Evolutionary conservation across 2,329 filamentous ascomycete species (phyloP).

Genomic region (Aspergillus floridensis): DNA sequence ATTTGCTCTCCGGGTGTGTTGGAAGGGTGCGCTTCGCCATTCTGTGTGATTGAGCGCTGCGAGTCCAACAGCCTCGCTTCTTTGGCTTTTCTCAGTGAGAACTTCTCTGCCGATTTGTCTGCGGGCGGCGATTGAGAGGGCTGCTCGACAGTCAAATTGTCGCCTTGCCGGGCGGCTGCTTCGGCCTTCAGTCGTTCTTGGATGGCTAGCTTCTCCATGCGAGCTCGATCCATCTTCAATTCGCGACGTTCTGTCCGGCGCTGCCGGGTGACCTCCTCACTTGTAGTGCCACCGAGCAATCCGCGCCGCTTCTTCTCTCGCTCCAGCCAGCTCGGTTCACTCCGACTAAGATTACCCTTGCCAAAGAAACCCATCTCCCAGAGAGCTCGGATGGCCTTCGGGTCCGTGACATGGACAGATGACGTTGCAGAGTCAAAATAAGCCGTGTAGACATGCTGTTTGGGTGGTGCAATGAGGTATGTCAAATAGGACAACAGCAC

Average conservation of each 20-base stretch:
- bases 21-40: constrained; percentile 5
- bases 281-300: constrained; percentile 64
- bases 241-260: constrained; percentile 76
- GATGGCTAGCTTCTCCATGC: constrained; percentile 79
- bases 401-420: constrained; percentile 80
- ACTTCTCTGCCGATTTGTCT: constrained; percentile 28
- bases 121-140: constrained; percentile 11
- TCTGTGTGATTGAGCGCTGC: constrained; percentile 19
- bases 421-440: constrained; percentile 78
- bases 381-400: constrained; percentile 70
- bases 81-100: constrained; percentile 35
- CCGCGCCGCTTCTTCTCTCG: constrained; percentile 73
- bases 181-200: constrained; percentile 65
- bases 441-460: constrained; percentile 64
- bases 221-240: constrained; percentile 89
- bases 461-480: constrained; percentile 65
- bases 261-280: constrained; percentile 74
- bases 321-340: constrained; percentile 90
- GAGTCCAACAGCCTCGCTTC: constrained; percentile 28
- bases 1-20: constrained; percentile 12
- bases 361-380: constrained; percentile 99
- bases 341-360: constrained; percentile 87
- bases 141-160: constrained; percentile 13
- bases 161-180: constrained; percentile 33
- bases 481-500: constrained; percentile 73